Evolutionary conservation across 2,329 filamentous ascomycete genomes (phyloP).

Genomic region (Incumbomyces delicatus): DNA sequence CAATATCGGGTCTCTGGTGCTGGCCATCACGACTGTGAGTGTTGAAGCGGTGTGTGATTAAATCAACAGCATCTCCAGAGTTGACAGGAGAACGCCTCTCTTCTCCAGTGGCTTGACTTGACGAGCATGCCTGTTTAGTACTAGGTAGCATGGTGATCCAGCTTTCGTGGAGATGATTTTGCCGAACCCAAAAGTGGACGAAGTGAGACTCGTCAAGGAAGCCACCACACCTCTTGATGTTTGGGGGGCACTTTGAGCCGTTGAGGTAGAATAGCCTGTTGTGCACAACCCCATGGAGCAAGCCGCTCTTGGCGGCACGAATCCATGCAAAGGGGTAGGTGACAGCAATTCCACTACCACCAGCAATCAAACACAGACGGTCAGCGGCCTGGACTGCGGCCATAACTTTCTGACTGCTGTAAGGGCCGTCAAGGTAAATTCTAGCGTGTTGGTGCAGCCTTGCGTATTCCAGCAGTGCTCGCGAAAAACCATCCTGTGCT

Average conservation of each 20-base stretch:
- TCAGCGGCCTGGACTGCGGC: conserved; percentile 42
- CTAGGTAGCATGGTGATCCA: conserved; percentile 17
- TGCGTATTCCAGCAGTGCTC: conserved; percentile 45
- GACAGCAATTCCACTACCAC: conserved; percentile 57
- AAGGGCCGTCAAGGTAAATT: conserved; percentile 54
- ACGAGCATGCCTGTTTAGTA: background rate
- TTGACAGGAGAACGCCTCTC: background rate
- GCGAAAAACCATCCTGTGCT: conserved; percentile 51
- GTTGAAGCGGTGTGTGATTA: conserved; percentile 17
- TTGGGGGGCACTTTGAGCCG: conserved; percentile 8
- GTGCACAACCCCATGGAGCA: conserved; percentile 9
- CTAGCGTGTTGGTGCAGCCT: conserved; percentile 32
- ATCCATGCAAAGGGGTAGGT: conserved; percentile 46
- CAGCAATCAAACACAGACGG: conserved; percentile 48
- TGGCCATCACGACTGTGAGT: conserved; percentile 12
- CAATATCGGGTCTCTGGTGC: conserved; percentile 16
- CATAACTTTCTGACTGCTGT: conserved; percentile 50
- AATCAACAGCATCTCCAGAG: conserved; percentile 8
- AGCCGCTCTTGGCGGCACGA: conserved; percentile 6
- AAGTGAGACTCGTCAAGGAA: conserved; percentile 4
- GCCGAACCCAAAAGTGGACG: conserved; percentile 19
- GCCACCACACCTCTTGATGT: background rate
- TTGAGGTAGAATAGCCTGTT: conserved; percentile 12
- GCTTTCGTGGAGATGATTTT: conserved; percentile 13
- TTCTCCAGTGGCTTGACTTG: background rate